A percentile compares a stretch with the other conserved stretches of the same genome.
These are phyloP conservation scores for Pittosporum tobira DNA, from an alignment of 129 eudicot genomes.

Conservation along the genomic window DNA sequence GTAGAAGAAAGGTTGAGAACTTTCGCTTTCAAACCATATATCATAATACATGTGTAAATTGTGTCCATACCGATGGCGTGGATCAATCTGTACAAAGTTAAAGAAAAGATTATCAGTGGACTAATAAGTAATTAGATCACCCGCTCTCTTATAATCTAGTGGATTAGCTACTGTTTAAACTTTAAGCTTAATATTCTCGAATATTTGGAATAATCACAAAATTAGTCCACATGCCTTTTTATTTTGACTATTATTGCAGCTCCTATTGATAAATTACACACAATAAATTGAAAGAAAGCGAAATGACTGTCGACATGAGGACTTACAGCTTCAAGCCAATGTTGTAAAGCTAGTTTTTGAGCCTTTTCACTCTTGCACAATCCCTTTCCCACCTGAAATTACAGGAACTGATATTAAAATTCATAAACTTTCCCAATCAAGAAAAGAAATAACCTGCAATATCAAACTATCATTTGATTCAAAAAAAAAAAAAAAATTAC, in stretches of 20 bases:
- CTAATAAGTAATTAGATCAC: no score
- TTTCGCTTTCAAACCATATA: slow-evolving; percentile 42
- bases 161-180: not conserved
- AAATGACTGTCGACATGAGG: not conserved
- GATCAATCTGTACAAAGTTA: slow-evolving; percentile 21
- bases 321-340: slow-evolving; percentile 35
- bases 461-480: not conserved
- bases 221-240: no score
- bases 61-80: slow-evolving; percentile 45
- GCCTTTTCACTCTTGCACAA: slow-evolving; percentile 26
- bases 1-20: slow-evolving; percentile 49
- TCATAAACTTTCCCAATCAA: not conserved
- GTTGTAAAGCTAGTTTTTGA: slow-evolving; percentile 25
- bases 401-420: not conserved
- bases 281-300: not conserved
- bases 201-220: no score
- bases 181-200: not conserved
- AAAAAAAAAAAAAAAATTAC: not conserved
- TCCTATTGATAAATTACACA: no score
- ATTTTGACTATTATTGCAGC: no score
- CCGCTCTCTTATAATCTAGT: not conserved
- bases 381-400: slow-evolving; percentile 28
- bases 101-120: not conserved
- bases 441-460: not conserved
- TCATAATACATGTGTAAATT: slow-evolving; percentile 44